phyloP scores from a whole-genome alignment of 176 grass and related monocot species.

The Triticum aestivum region IWGSC_CS_RefSeq_v2.1 NC_057800.1:532904113-532904612 shows the following conservation, averaged over 20 bases:
- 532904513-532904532: too few species aligned
- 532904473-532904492: background rate
- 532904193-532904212: background rate
- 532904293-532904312: background rate
- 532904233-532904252: conserved; percentile 45
- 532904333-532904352: background rate
- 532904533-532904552: too few species aligned
- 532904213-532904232: conserved; percentile 48
- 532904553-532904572: too few species aligned
- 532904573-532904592: too few species aligned
- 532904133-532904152: conserved; percentile 3
- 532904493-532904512: too few species aligned
- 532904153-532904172: background rate
- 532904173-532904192: background rate
- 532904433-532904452: background rate
- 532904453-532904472: background rate
- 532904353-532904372: background rate
- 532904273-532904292: background rate
- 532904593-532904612: too few species aligned
- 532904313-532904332: background rate
- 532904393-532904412: conserved; percentile 14
- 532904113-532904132: conserved; percentile 89
- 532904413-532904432: conserved; percentile 14
- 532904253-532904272: background rate
- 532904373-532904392: background rate